phyloP scores from a whole-genome alignment of 2,329 filamentous ascomycete genomes.

The Zelopaecilomyces penicillatus region DNA sequence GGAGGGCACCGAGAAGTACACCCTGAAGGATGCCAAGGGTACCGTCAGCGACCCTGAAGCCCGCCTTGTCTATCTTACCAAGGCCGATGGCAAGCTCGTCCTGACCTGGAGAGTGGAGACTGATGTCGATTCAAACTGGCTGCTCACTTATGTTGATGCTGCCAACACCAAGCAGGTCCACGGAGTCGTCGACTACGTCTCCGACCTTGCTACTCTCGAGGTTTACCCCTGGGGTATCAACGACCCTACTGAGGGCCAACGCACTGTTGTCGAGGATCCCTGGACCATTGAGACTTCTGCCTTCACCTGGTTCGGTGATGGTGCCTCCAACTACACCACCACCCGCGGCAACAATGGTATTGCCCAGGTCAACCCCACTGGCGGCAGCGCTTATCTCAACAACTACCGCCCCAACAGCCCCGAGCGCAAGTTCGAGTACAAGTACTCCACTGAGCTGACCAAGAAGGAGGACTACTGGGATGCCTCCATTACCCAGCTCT shows the following conservation, averaged over 20 bases:
- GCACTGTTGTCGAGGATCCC: constrained; percentile 37
- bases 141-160: constrained; percentile 50
- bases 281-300: constrained; percentile 38
- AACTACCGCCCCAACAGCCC: constrained; percentile 39
- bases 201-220: constrained; percentile 42
- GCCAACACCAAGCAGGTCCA: constrained; percentile 36
- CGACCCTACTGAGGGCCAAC: constrained; percentile 42
- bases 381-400: constrained; percentile 24
- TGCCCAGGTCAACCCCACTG: constrained; percentile 38
- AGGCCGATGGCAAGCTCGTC: constrained; percentile 35
- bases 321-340: constrained; percentile 38
- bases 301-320: constrained; percentile 46
- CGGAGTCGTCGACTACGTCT: constrained; percentile 49
- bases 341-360: constrained; percentile 53
- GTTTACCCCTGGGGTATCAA: constrained; percentile 50
- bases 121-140: constrained; percentile 47
- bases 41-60: constrained; percentile 45
- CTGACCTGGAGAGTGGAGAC: constrained; percentile 53
- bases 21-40: constrained; percentile 40
- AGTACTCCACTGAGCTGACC: constrained; percentile 27
- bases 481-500: constrained; percentile 50
- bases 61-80: constrained; percentile 46
- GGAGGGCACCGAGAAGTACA: constrained; percentile 22
- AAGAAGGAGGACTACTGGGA: constrained; percentile 37
- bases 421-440: constrained; percentile 37